Conservation (phyloP, 441 rosid genomes). For the Eugenia klotzschiana region DNA sequence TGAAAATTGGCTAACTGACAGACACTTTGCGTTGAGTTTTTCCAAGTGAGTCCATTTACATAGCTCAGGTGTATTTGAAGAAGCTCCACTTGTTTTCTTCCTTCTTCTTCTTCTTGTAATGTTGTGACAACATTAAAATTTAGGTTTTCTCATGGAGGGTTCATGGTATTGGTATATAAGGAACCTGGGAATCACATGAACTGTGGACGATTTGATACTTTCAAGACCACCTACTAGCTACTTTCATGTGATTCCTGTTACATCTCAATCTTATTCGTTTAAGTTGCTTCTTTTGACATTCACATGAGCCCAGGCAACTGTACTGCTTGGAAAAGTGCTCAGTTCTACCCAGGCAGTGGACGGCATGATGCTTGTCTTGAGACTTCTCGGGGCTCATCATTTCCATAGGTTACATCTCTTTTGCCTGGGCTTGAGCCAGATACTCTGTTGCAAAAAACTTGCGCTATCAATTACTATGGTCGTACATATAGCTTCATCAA, state of each 20-base stretch:
- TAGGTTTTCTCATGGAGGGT: not conserved
- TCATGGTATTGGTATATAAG: not conserved
- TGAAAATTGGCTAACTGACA: not conserved
- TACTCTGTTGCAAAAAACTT: not conserved
- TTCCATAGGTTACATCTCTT: not conserved
- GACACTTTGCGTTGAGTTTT: not conserved
- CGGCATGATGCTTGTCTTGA: not conserved
- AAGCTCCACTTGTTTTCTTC: not conserved
- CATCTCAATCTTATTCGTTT: not conserved
- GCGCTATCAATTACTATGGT: not conserved
- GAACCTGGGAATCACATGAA: not conserved
- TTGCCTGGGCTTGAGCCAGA: not conserved
- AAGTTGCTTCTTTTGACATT: not conserved
- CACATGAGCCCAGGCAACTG: not conserved
- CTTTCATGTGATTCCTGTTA: not conserved
- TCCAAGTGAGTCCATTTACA: not conserved
- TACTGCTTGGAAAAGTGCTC: not conserved
- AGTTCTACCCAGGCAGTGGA: not conserved
- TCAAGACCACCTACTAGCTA: not conserved
- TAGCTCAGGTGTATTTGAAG: not conserved
- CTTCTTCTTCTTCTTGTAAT: not conserved
- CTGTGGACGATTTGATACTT: not conserved
- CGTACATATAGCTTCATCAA: not conserved
- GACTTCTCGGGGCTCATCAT: not conserved
- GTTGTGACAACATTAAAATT: not conserved